These are phyloP conservation scores for Xylaria longipes DNA, from an alignment of 495 filamentous ascomycete genomes.

Conservation along the genomic window DNA sequence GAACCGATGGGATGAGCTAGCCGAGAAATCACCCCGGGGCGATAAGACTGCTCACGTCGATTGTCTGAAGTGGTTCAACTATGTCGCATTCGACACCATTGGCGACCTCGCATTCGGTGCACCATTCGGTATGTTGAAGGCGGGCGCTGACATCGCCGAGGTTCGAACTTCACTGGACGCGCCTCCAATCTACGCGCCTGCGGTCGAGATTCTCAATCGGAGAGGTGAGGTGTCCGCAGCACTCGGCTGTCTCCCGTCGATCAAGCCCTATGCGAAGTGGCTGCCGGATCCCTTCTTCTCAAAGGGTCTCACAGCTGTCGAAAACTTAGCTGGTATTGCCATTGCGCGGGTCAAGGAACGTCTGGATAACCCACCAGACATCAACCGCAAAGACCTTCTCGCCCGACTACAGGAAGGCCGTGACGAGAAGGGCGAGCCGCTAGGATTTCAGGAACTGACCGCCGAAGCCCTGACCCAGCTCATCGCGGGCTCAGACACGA, in stretches of 20 bases:
- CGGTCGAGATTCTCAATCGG: constrained; percentile 75
- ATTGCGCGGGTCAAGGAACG: constrained; percentile 80
- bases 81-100: constrained; percentile 91
- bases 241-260: constrained; percentile 63
- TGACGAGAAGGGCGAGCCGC: constrained; percentile 75
- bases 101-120: constrained; percentile 71
- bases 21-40: constrained; percentile 33
- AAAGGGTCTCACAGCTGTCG: constrained; percentile 66
- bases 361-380: constrained; percentile 67
- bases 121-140: constrained; percentile 66
- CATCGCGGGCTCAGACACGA: constrained; percentile 91
- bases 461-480: constrained; percentile 90
- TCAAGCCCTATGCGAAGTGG: constrained; percentile 70
- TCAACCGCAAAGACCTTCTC: constrained; percentile 75
- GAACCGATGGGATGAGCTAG: constrained; percentile 70
- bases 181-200: constrained; percentile 63
- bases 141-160: constrained; percentile 65
- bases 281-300: constrained; percentile 73
- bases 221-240: constrained; percentile 71
- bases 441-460: constrained; percentile 80
- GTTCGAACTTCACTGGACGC: constrained; percentile 58
- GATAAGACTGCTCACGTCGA: constrained; percentile 65
- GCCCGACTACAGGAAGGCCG: constrained; percentile 85
- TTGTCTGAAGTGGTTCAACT: constrained; percentile 92
- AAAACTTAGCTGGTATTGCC: constrained; percentile 75